These are phyloP conservation scores for Ogataea zsoltii DNA, from an alignment of 805 yeast species.

Conservation along the genomic window DNA sequence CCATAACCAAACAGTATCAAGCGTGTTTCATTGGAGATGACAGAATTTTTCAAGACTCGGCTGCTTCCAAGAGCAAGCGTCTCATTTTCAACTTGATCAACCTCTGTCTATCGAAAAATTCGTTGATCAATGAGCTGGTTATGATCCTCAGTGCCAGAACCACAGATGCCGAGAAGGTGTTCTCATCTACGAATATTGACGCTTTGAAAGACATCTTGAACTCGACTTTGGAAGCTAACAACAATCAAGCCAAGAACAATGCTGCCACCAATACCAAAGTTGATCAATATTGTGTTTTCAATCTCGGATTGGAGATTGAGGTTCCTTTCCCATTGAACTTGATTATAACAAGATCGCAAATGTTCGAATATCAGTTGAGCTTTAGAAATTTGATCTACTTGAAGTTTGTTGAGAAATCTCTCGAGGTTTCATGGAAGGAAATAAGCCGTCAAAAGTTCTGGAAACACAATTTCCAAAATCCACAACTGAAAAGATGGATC, in stretches of 20 bases:
- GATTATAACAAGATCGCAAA: constrained; percentile 65
- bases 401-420: constrained; percentile 58
- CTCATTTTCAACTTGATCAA: constrained; percentile 23
- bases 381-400: constrained; percentile 69
- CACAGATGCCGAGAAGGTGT: constrained; percentile 52
- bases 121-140: constrained; percentile 36
- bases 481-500: constrained; percentile 52
- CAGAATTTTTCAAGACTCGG: neutral
- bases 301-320: constrained; percentile 54
- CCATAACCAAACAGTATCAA: constrained; percentile 35
- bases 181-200: constrained; percentile 45
- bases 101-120: constrained; percentile 19
- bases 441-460: constrained; percentile 66
- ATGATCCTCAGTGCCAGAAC: constrained; percentile 56
- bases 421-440: constrained; percentile 73
- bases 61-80: constrained; percentile 25
- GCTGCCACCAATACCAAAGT: constrained; percentile 33
- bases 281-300: constrained; percentile 47
- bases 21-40: constrained; percentile 20
- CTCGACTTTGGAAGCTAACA: constrained; percentile 38
- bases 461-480: constrained; percentile 50
- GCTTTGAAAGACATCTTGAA: constrained; percentile 46
- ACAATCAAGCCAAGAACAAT: constrained; percentile 14
- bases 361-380: constrained; percentile 76
- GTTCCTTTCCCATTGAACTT: constrained; percentile 88